Percentiles rank a stretch among this genome's conserved stretches.
Conservation (phyloP, 106 monocot species). For the Apostasia ramifera region DNA sequence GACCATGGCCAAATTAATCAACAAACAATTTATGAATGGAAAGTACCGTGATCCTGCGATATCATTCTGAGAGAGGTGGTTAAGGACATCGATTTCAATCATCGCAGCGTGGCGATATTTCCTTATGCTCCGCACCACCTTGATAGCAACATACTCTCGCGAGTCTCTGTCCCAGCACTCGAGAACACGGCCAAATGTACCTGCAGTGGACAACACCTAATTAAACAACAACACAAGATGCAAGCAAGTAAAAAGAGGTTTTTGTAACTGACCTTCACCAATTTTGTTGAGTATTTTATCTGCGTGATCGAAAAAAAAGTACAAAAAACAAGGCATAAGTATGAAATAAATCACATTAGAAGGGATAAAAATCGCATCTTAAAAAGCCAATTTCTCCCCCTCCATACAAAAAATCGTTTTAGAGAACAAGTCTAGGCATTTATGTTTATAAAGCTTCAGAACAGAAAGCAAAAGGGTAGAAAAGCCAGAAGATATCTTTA, state of each 20-base stretch:
- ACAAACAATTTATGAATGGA: not conserved
- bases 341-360: not conserved
- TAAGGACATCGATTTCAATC: conserved; percentile 95
- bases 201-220: conserved; percentile 29
- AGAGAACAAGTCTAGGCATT: too few relatives aligned
- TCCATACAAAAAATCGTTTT: too few relatives aligned
- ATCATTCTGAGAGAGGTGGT: conserved; percentile 64
- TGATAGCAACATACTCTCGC: conserved; percentile 82
- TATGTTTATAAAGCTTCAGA: too few relatives aligned
- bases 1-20: not conserved
- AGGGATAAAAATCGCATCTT: not conserved
- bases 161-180: conserved; percentile 96
- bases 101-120: conserved; percentile 91
- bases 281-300: conserved; percentile 96
- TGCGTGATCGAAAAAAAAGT: conserved; percentile 28
- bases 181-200: conserved; percentile 97
- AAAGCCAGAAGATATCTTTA: not conserved
- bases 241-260: conserved; percentile 4
- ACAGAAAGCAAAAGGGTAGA: too few relatives aligned
- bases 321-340: not conserved
- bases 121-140: conserved; percentile 74
- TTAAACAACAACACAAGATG: not conserved
- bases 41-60: conserved; percentile 62
- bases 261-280: conserved; percentile 71
- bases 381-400: not conserved